These are phyloP conservation scores for Phlebiopsis gigantea DNA, from an alignment of 768 basidiomycete species.

Conservation along the genomic window DNA sequence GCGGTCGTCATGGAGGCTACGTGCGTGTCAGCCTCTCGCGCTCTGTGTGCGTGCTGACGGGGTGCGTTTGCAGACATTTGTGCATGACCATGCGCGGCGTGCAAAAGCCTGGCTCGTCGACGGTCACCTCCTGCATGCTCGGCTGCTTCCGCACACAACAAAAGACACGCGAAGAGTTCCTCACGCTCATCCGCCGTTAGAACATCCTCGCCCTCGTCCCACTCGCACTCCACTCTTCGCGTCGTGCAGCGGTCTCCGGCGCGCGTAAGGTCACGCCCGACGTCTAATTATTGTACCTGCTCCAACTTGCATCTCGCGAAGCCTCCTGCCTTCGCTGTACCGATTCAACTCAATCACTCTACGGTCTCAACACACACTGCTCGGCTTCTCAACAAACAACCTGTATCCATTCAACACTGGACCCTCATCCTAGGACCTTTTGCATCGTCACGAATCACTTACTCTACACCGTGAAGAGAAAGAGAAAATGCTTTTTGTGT, in stretches of 20 bases:
- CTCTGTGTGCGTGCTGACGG: constrained; percentile 3
- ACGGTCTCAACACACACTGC: constrained; percentile 5
- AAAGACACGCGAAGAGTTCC: constrained; percentile 96
- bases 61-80: constrained; percentile 60
- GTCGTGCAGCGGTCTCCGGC: no score
- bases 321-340: neutral
- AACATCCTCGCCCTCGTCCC: neutral
- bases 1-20: constrained; percentile 99
- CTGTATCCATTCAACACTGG: constrained; percentile 11
- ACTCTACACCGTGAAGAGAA: neutral
- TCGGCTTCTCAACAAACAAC: no score
- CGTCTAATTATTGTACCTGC: neutral
- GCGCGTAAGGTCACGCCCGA: neutral
- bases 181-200: constrained; percentile 69
- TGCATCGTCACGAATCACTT: neutral
- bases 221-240: no score
- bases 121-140: constrained; percentile 96
- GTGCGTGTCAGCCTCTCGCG: constrained; percentile 42
- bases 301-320: neutral
- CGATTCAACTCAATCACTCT: constrained; percentile 45
- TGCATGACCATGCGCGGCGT: constrained; percentile 99
- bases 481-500: neutral
- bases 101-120: constrained; percentile 94
- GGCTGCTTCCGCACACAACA: constrained; percentile 98
- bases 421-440: neutral